Evolutionary conservation across 192 early-diverging fungal genomes (phyloP).

Genomic region (Rhizoclosmatium sp.): DNA sequence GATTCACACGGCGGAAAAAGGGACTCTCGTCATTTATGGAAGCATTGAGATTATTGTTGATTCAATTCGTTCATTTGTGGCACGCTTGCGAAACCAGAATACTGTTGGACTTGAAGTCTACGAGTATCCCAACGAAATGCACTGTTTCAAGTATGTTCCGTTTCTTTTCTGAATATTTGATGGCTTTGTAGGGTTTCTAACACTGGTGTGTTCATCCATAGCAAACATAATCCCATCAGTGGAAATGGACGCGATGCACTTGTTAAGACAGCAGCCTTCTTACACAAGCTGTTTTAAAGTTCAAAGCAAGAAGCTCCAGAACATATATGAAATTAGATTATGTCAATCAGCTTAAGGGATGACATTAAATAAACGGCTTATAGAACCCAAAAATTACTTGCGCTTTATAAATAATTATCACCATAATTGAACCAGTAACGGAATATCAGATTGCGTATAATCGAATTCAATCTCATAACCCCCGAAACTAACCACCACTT

Average conservation of each 20-base stretch:
- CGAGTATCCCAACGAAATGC: not conserved
- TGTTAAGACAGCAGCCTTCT: too few relatives aligned
- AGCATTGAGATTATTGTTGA: constrained; percentile 32
- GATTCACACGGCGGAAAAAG: constrained; percentile 20
- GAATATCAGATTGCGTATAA: not conserved
- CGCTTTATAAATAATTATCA: not conserved
- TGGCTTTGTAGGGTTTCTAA: too few relatives aligned
- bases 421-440: constrained; percentile 12
- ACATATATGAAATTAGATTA: too few relatives aligned
- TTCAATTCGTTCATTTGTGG: constrained; percentile 34
- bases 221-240: too few relatives aligned
- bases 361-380: too few relatives aligned
- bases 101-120: not conserved
- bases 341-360: too few relatives aligned
- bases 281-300: too few relatives aligned
- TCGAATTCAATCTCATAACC: constrained; percentile 21
- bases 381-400: too few relatives aligned
- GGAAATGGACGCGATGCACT: too few relatives aligned
- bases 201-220: too few relatives aligned
- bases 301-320: too few relatives aligned
- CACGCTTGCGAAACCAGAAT: not conserved
- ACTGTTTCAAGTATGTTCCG: not conserved
- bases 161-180: not conserved
- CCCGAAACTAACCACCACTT: constrained; percentile 2
- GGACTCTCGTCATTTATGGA: constrained; percentile 40